phyloP scores from a whole-genome alignment of 768 basidiomycete species.

The Gymnopilus dilepis region DNA sequence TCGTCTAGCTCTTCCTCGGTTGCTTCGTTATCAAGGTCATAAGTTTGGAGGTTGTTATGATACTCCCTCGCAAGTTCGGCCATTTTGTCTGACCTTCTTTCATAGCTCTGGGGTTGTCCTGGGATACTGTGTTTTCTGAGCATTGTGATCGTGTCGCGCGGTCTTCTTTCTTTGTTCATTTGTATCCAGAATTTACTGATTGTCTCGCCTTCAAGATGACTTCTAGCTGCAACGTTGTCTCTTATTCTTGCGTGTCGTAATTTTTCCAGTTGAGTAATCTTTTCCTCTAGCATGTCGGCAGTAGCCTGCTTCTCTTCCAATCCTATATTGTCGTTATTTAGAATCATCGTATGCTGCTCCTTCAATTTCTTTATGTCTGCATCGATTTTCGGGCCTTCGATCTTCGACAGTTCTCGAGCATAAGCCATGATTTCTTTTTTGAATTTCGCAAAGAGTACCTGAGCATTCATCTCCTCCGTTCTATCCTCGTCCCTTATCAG shows the following conservation, averaged over 20 bases:
- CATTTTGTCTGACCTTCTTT: not conserved
- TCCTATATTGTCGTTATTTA: not conserved
- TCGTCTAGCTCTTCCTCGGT: not conserved
- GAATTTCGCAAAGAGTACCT: not conserved
- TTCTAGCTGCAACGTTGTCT: not conserved
- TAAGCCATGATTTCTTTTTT: not conserved
- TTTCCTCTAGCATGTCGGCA: not conserved
- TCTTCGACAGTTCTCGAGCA: not conserved
- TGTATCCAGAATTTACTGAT: slow-evolving; percentile 11
- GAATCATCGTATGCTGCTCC: not conserved
- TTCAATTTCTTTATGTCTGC: not conserved
- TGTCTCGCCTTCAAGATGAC: not conserved
- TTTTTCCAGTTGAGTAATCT: not conserved
- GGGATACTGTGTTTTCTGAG: not conserved
- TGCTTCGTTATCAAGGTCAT: too few relatives aligned
- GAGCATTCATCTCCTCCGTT: not conserved
- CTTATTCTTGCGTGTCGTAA: not conserved
- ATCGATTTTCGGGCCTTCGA: not conserved
- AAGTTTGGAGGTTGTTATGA: slow-evolving; percentile 6
- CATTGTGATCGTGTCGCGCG: not conserved
- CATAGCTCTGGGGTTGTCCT: not conserved
- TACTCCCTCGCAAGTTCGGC: not conserved
- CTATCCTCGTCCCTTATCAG: not conserved
- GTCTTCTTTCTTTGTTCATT: slow-evolving; percentile 5
- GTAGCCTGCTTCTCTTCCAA: not conserved